Base-by-base conservation (phyloP, 2,329 filamentous ascomycete genomes). In the Corinectria fuckeliana region DNA sequence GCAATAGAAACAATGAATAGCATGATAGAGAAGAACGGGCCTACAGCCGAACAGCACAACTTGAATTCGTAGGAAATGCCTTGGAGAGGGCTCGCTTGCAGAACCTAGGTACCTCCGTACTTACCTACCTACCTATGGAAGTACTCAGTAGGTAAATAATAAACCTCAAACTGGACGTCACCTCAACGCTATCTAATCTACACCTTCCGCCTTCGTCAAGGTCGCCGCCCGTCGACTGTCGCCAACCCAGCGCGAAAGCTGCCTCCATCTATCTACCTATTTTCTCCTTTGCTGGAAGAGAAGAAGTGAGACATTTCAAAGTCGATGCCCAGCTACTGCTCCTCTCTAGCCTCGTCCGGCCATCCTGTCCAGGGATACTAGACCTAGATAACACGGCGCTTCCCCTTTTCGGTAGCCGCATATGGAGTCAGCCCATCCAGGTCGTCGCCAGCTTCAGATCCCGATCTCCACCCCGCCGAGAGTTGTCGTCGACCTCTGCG, bases 381-480 rank as follows among this genome's bases (percentile, higher is more conserved):
- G n/a, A n/a, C n/a, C n/a, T n/a, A n/a, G n/a, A n/a, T 42, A 47
- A 23, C 51, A 48, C 51, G 42, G 20, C 34, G 39, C 28, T 56
- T 50, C 45, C 56, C 56, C 50, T 51, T 30, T 50, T 20, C 28
- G 59, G 50, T 42, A 39, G 42, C 56, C 34, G 30, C 49, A 28
- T 49, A 62, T 62, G 60, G 60, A 59, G 51, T 53, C 60, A 52
- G 52, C 42, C 56, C 56, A 64, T 69, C 63, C 55, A 58, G 60
- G 62, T 67, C 53, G 56, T 61, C 59, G 60, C 59, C 53, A 65
- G 56, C 39, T 50, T 50, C 57, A 57, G 49, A 50, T 39, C 58
- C 62, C 60, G 50, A 63, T 65, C 52, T 55, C 61, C 63, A 58
- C 60, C 58, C 69, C 69, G 49, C 68, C 69, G 55, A 69, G 67